Base-by-base conservation (phyloP, 1,139 yeast genomes). In the Taphrina flavorubra region DNA sequence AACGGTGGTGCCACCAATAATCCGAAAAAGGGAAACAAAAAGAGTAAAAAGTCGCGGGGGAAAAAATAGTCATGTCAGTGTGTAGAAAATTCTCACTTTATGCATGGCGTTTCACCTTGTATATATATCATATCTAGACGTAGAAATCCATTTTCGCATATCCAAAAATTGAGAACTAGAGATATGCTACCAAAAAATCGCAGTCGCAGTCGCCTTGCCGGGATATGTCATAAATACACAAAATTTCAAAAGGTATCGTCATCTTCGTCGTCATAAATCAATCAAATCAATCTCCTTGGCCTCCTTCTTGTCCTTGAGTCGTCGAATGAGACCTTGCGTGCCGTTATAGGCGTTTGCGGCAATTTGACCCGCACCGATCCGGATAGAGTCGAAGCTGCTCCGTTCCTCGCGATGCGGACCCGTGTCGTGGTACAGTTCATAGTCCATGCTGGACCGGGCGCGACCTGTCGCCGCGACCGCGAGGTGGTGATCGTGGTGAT, bases 291-390 rank as follows among this genome's bases (percentile, higher is more conserved):
- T 44, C 42, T 58, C 62, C 16, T 25, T 16, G n/a, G 5, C 14
- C 11, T 25, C 16, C 34, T 58, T 58, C 42, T 46, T 58, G 40
- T 58, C 62, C 42, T 58, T 58, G 49, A 58, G 53, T 14, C 62
- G 51, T 13, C 62, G 42, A 20, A 58, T 58, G 53, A 58, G 53
- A 18, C 62, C 62, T 44, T 42, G 53, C n/a, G 62, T 58, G 31
- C 62, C 62, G 46, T 58, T 58, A 25, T 25, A 58, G 10, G 62
- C 62, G 46, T 58, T 47, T 8, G 62, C 62, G 13, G 62, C 62
- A 31, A 58, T 31, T 34, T 58, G 51, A 7, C 62, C 62, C 16
- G 62, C 62, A 14, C 62, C 62, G 14, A 25, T 31, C 1, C 62
- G 51, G 31, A 58, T n/a, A 46, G 40, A 11, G 18, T 58, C 62